Evolutionary conservation across 305 asterid species (phyloP).

Genomic region (Fraxinus greggii): DNA sequence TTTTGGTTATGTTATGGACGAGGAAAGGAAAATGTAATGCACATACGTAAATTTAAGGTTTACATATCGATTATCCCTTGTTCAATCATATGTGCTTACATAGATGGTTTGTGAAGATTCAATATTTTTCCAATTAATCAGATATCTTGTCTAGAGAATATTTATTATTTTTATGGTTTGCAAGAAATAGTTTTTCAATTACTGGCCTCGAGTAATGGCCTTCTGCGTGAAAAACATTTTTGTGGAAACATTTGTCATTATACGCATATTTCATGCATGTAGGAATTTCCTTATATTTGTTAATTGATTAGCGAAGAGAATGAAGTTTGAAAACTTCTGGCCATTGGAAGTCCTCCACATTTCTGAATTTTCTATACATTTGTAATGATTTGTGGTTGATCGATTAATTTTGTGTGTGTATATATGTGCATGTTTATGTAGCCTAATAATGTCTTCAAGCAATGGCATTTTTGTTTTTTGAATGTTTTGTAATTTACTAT

Average conservation of each 20-base stretch:
- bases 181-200: background rate
- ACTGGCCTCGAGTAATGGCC: background rate
- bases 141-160: background rate
- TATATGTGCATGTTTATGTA: background rate
- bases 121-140: background rate
- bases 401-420: background rate
- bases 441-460: background rate
- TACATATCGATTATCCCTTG: background rate
- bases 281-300: background rate
- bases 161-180: background rate
- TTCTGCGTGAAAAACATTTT: background rate
- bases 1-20: background rate
- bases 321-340: background rate
- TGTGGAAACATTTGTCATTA: background rate
- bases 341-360: background rate
- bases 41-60: background rate
- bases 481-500: background rate
- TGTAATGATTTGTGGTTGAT: background rate
- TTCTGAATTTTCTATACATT: background rate
- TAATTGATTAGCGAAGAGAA: slow-evolving; percentile 2
- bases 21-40: background rate
- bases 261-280: background rate
- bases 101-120: background rate
- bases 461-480: background rate
- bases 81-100: background rate